A percentile compares a stretch with the other conserved stretches of the same genome.
Evolutionary conservation across 208 protist genomes (phyloP).

Genomic region (Trypanosomatidae sp.): DNA sequence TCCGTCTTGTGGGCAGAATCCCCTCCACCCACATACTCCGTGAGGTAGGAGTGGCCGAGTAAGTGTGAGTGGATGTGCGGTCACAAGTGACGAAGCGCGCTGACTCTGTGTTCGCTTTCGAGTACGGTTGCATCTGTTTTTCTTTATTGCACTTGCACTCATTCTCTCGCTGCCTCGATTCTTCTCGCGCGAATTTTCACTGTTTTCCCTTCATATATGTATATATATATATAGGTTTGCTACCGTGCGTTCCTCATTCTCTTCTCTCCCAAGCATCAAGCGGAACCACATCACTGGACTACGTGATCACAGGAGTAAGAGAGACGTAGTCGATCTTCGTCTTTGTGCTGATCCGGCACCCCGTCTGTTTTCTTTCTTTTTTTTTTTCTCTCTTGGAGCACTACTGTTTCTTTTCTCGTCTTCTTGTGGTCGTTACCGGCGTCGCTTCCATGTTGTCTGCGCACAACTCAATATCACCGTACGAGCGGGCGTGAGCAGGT

Average conservation of each 20-base stretch:
- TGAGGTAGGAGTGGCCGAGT: not conserved
- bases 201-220: not conserved
- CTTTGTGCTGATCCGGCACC: too few relatives aligned
- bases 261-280: not conserved
- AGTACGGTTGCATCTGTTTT: slow-evolving; percentile 1
- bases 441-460: not conserved
- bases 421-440: not conserved
- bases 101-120: not conserved
- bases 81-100: not conserved
- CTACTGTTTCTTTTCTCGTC: too few relatives aligned
- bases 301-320: too few relatives aligned
- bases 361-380: not conserved
- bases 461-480: not conserved
- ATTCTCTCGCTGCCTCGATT: not conserved
- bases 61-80: not conserved
- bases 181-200: not conserved
- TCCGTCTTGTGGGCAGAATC: not conserved
- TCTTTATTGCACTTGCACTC: not conserved
- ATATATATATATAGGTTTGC: not conserved
- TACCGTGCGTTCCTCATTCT: slow-evolving; percentile 5
- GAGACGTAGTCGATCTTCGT: too few relatives aligned
- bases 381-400: not conserved
- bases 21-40: not conserved
- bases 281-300: too few relatives aligned
- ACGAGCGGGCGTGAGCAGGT: not conserved